Percentiles rank a stretch among this genome's conserved stretches.
These are phyloP conservation scores for Hypoxylon lenormandii DNA, from an alignment of 495 filamentous ascomycete species.

Conservation along the genomic window DNA sequence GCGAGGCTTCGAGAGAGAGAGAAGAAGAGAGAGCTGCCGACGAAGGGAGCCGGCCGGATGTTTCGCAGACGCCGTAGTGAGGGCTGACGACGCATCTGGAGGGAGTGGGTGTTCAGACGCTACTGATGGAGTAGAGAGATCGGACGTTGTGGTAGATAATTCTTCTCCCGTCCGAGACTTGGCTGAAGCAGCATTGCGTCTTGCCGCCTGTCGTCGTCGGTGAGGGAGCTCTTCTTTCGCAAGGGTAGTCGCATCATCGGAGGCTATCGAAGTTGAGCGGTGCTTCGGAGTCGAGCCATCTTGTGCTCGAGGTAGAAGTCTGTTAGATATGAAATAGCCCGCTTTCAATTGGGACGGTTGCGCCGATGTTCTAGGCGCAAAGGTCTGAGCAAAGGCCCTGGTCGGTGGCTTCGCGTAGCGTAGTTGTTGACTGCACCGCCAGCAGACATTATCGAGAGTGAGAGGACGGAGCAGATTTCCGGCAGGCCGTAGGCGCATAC, in stretches of 20 bases:
- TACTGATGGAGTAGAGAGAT: constrained; percentile 4
- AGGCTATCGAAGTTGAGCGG: constrained; percentile 15
- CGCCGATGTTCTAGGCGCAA: constrained; percentile 26
- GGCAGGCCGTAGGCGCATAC: constrained; percentile 51
- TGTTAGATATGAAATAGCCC: constrained; percentile 59
- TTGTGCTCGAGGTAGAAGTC: constrained; percentile 46
- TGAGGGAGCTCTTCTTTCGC: constrained; percentile 53
- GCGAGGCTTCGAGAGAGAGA: constrained; percentile 93
- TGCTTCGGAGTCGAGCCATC: constrained; percentile 26
- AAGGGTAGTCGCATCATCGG: constrained; percentile 4
- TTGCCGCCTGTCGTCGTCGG: constrained; percentile 56
- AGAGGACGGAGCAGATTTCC: constrained; percentile 47
- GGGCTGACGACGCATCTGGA: constrained; percentile 82
- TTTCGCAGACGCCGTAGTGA: constrained; percentile 78
- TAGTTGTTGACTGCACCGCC: constrained; percentile 46
- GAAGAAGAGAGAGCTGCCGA: constrained; percentile 81
- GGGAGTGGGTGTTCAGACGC: constrained; percentile 62
- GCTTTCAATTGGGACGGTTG: constrained; percentile 45
- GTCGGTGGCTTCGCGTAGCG: constrained; percentile 16
- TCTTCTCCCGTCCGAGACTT: not conserved
- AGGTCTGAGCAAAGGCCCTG: constrained; percentile 15
- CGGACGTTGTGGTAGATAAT: not conserved
- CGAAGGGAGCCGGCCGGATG: constrained; percentile 75
- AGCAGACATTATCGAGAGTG: constrained; percentile 47
- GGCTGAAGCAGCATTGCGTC: constrained; percentile 39